These are phyloP conservation scores for Mycena galopus DNA, from an alignment of 768 basidiomycete genomes.

Conservation along the genomic window DNA sequence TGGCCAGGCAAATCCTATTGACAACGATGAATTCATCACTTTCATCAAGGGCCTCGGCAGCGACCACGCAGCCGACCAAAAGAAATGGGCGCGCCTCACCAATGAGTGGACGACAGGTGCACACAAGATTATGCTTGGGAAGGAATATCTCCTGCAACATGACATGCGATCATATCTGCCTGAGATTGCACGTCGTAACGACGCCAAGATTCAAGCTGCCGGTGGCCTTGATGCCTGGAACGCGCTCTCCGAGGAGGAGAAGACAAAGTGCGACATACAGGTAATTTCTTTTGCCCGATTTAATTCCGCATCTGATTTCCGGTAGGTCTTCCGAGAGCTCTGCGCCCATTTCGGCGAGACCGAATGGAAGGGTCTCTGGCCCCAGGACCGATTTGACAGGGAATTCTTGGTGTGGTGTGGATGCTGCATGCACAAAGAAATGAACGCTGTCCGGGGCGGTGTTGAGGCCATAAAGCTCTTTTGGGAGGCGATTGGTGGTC, in stretches of 20 bases:
- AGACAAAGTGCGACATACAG: constrained; percentile 12
- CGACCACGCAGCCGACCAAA: constrained; percentile 46
- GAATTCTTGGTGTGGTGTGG: constrained; percentile 39
- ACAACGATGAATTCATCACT: constrained; percentile 22
- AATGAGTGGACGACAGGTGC: constrained; percentile 15
- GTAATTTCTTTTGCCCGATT: neutral
- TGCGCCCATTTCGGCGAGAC: constrained; percentile 30
- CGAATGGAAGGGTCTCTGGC: constrained; percentile 29
- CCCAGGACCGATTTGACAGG: constrained; percentile 15
- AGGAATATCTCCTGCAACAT: neutral
- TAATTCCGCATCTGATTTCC: neutral
- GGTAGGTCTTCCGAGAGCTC: neutral
- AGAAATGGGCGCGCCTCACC: constrained; percentile 29
- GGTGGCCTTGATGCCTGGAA: constrained; percentile 34
- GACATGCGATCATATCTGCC: constrained; percentile 16
- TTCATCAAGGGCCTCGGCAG: constrained; percentile 33
- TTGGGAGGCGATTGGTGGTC: constrained; percentile 36
- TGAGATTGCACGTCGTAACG: constrained; percentile 1
- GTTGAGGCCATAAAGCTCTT: constrained; percentile 35
- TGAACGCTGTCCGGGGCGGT: constrained; percentile 27
- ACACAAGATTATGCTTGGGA: neutral
- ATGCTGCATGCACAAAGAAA: constrained; percentile 31
- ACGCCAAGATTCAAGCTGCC: neutral
- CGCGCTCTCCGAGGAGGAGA: constrained; percentile 7
- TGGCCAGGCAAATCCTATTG: neutral